A percentile compares a stretch with the other conserved stretches of the same genome.
These are phyloP conservation scores for Aureoboletus auriporus DNA, from an alignment of 768 basidiomycete genomes.

Conservation along the genomic window DNA sequence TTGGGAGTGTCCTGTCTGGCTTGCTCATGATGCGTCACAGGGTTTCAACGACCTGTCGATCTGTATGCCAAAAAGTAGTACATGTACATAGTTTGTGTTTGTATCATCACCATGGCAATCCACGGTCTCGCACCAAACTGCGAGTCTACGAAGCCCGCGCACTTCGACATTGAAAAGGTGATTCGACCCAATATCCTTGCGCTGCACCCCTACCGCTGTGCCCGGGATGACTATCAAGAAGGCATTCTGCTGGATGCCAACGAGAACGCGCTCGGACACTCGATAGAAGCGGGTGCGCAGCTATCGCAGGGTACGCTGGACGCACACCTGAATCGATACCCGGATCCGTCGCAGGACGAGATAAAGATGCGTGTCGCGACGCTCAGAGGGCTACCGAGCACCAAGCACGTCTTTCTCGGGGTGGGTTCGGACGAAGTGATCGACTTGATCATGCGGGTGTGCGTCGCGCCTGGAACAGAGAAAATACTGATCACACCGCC, in stretches of 20 bases:
- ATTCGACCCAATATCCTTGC: slow-evolving; percentile 94
- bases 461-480: slow-evolving; percentile 75
- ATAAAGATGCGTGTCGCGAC: slow-evolving; percentile 76
- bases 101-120: slow-evolving; percentile 48
- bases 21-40: slow-evolving; percentile 4
- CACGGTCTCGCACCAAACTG: slow-evolving; percentile 50
- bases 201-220: slow-evolving; percentile 91
- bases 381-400: slow-evolving; percentile 62
- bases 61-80: slow-evolving; percentile 46
- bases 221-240: slow-evolving; percentile 89
- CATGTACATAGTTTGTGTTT: no score
- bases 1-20: background rate
- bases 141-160: slow-evolving; percentile 53
- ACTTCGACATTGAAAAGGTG: slow-evolving; percentile 80
- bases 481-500: slow-evolving; percentile 89
- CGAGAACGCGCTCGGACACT: slow-evolving; percentile 92
- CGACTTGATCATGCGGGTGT: slow-evolving; percentile 88
- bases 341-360: slow-evolving; percentile 79
- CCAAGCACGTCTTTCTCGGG: slow-evolving; percentile 82
- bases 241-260: slow-evolving; percentile 97
- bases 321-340: slow-evolving; percentile 83
- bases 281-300: slow-evolving; percentile 45
- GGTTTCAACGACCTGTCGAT: slow-evolving; percentile 45
- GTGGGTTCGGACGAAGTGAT: slow-evolving; percentile 98
- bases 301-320: slow-evolving; percentile 36